These are phyloP conservation scores for Rhynchospora breviuscula DNA, from an alignment of 176 grass and related monocot genomes.

Conservation along the genomic window DNA sequence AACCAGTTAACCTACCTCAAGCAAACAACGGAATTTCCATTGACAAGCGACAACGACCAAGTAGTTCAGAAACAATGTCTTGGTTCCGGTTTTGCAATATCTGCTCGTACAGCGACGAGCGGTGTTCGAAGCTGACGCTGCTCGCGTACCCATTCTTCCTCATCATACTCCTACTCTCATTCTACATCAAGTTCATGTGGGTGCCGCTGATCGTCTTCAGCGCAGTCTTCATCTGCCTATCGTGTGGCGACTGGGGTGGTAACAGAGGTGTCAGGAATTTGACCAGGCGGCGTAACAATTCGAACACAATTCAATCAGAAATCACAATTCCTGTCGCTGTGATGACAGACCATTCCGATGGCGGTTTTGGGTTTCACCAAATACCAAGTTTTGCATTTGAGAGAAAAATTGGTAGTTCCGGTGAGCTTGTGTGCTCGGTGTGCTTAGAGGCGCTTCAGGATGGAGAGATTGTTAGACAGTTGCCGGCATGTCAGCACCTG, in stretches of 20 bases:
- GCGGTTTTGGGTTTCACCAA: background rate
- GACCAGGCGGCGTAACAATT: background rate
- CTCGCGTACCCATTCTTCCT: conserved; percentile 22
- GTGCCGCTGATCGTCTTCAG: conserved; percentile 2
- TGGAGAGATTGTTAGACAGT: conserved; percentile 17
- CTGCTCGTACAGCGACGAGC: conserved; percentile 1
- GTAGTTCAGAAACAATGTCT: background rate
- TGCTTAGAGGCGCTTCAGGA: conserved; percentile 11
- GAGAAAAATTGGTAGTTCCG: background rate
- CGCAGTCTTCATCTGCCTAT: background rate
- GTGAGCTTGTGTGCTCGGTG: background rate
- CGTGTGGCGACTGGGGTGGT: background rate
- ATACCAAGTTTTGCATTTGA: conserved; percentile 11
- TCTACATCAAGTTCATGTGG: conserved; percentile 26
- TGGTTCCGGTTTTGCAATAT: background rate
- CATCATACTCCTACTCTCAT: conserved; percentile 6
- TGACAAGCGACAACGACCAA: background rate
- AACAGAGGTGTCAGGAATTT: background rate
- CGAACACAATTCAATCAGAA: background rate
- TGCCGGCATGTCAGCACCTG: conserved; percentile 7
- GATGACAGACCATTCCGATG: background rate
- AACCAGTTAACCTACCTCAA: background rate
- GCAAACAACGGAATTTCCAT: background rate
- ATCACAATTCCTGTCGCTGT: background rate
- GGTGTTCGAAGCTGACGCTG: conserved; percentile 17